phyloP scores from a whole-genome alignment of 805 yeast genomes.

The Grigorovia jiainica region DNA sequence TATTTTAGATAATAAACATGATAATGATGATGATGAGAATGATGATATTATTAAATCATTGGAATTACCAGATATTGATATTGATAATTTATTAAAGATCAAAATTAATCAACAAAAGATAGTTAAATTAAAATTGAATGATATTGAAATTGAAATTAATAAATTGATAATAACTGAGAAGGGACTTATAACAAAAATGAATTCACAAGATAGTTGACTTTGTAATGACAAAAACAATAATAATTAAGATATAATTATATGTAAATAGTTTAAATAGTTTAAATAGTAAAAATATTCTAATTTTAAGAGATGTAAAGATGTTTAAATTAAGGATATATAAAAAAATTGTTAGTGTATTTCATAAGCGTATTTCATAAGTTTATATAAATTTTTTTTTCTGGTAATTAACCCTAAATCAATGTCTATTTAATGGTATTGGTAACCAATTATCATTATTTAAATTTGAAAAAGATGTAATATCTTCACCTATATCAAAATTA shows the following conservation, averaged over 20 bases:
- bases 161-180: not conserved
- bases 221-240: no score
- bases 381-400: no score
- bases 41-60: constrained; percentile 3
- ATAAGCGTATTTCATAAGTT: no score
- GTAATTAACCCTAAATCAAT: no score
- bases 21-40: constrained; percentile 1
- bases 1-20: constrained; percentile 3
- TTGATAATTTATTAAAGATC: not conserved
- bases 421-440: constrained; percentile 15
- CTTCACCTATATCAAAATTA: constrained; percentile 9
- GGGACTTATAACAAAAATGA: not conserved
- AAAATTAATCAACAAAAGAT: not conserved
- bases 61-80: not conserved
- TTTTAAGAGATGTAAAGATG: no score
- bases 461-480: constrained; percentile 28
- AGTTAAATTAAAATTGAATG: not conserved
- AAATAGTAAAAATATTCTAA: no score
- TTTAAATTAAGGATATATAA: no score
- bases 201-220: not conserved
- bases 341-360: no score
- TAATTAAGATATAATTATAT: no score
- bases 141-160: not conserved
- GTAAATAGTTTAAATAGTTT: no score
- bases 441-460: constrained; percentile 19